Conservation (phyloP, 768 basidiomycete species). For the Leucosporidium creatinivorum region DNA sequence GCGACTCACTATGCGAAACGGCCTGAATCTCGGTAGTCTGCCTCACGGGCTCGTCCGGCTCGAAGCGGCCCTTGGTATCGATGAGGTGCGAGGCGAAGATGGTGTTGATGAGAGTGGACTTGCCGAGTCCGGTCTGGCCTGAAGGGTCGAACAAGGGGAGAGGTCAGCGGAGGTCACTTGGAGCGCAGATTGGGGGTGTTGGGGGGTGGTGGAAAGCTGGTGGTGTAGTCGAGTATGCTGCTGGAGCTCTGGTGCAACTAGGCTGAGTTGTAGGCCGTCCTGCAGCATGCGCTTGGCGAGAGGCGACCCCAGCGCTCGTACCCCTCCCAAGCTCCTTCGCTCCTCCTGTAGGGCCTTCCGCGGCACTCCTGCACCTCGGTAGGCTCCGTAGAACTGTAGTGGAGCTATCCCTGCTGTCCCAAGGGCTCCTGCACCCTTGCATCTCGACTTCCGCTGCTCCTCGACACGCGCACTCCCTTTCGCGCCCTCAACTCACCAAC, state of each 20-base stretch:
- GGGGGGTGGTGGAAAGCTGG: not conserved
- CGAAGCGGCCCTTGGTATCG: conserved; percentile 89
- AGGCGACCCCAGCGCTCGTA: too few relatives aligned
- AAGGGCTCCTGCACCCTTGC: too few relatives aligned
- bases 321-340: too few relatives aligned
- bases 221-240: too few relatives aligned
- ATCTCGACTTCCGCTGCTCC: too few relatives aligned
- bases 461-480: not conserved
- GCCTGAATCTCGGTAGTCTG: conserved; percentile 97
- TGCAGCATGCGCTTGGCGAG: too few relatives aligned
- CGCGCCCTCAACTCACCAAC: conserved; percentile 58
- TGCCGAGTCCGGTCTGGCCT: conserved; percentile 97
- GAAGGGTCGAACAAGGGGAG: not conserved
- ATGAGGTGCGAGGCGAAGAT: conserved; percentile 98
- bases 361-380: too few relatives aligned
- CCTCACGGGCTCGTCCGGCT: conserved; percentile 77
- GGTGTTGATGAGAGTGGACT: conserved; percentile 97
- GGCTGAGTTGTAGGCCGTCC: too few relatives aligned
- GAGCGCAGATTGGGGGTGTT: not conserved
- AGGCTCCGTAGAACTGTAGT: too few relatives aligned
- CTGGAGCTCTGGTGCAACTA: too few relatives aligned
- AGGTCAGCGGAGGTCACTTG: not conserved
- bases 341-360: too few relatives aligned
- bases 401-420: too few relatives aligned
- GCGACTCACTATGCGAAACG: conserved; percentile 73